Conservation (phyloP, 2,329 filamentous ascomycete genomes). For the Penicillium hesseltinei region DNA sequence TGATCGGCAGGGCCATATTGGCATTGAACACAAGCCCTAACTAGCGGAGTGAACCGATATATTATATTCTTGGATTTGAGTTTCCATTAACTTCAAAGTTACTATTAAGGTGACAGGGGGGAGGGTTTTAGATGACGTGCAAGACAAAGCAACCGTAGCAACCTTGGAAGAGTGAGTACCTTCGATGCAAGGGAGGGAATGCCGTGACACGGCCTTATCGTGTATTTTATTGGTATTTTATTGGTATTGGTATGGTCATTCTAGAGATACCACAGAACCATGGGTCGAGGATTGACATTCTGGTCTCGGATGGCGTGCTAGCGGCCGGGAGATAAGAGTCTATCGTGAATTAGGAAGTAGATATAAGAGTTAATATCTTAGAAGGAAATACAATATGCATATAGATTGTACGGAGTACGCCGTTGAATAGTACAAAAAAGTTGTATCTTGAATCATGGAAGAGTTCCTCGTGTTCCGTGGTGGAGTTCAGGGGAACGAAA, state of each 20-base stretch:
- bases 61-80: neutral
- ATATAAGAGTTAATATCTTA: neutral
- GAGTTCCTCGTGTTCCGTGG: neutral
- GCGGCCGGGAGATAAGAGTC: conserved; percentile 13
- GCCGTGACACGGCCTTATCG: conserved; percentile 1
- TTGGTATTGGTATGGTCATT: neutral
- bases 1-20: conserved; percentile 12
- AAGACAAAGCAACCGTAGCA: neutral
- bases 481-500: conserved; percentile 11
- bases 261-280: conserved; percentile 13
- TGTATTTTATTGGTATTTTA: neutral
- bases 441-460: neutral
- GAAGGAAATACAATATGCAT: neutral
- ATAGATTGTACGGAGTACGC: neutral
- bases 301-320: conserved; percentile 23
- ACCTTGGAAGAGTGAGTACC: neutral
- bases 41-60: neutral
- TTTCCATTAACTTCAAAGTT: neutral
- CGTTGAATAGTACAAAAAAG: neutral
- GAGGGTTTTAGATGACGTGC: conserved; percentile 16
- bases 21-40: neutral
- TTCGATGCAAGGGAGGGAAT: conserved; percentile 19
- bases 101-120: conserved; percentile 4
- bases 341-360: conserved; percentile 1
- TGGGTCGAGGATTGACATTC: conserved; percentile 24